These are phyloP conservation scores for Przewalskia tangutica DNA, from an alignment of 257 asterid species.

Conservation along the genomic window DNA sequence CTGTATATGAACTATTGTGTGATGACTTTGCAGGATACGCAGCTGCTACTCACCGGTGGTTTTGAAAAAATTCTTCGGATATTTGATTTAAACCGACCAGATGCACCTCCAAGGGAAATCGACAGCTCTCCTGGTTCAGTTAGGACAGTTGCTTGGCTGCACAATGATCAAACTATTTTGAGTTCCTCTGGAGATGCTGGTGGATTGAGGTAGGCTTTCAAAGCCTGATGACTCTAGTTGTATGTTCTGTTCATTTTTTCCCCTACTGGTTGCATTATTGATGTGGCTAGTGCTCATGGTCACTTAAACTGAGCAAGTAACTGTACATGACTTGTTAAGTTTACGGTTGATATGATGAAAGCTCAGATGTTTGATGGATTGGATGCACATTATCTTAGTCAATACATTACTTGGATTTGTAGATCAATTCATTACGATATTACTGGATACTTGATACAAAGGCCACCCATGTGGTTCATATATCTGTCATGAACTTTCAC, in stretches of 20 bases:
- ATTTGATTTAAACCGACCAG: constrained; percentile 70
- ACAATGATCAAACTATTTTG: constrained; percentile 79
- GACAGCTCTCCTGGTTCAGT: constrained; percentile 83
- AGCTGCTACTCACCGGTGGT: constrained; percentile 74
- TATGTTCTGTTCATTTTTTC: background rate
- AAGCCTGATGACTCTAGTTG: background rate
- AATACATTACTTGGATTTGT: background rate
- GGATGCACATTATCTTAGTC: background rate
- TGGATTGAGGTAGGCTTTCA: constrained; percentile 63
- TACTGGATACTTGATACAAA: background rate
- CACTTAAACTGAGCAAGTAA: background rate
- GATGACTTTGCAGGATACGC: constrained; percentile 50
- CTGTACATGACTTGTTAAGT: background rate
- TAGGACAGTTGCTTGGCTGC: constrained; percentile 87
- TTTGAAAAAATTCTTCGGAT: constrained; percentile 73
- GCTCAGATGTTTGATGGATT: background rate
- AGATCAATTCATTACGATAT: background rate
- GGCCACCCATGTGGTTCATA: background rate
- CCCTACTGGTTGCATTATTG: background rate
- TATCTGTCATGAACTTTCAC: background rate
- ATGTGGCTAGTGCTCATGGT: background rate
- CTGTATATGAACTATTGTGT: background rate
- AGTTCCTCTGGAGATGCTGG: constrained; percentile 84
- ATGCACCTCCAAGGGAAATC: constrained; percentile 85
- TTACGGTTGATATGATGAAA: background rate